These are phyloP conservation scores for Candida quercuum DNA, from an alignment of 805 yeast genomes.

Conservation along the genomic window DNA sequence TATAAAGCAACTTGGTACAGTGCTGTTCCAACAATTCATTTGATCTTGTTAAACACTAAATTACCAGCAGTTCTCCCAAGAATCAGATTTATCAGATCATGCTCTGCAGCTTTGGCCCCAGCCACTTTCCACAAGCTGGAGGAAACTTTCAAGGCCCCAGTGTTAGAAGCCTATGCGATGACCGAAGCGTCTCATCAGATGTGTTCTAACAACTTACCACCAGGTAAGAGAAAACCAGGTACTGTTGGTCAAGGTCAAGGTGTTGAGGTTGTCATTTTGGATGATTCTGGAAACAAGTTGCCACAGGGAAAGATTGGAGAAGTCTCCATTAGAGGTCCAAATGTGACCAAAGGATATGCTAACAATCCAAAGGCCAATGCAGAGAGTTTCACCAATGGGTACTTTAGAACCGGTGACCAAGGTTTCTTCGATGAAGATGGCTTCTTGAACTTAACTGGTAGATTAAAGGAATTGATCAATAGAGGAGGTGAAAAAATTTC, in stretches of 20 bases:
- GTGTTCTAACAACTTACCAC: constrained; percentile 66
- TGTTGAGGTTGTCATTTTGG: constrained; percentile 54
- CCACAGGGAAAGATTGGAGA: constrained; percentile 59
- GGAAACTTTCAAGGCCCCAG: constrained; percentile 55
- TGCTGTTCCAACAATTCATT: constrained; percentile 74
- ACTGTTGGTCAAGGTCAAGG: constrained; percentile 74
- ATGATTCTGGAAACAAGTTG: constrained; percentile 40
- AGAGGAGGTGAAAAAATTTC: constrained; percentile 78
- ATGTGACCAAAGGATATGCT: constrained; percentile 68
- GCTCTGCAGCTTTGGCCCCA: constrained; percentile 69
- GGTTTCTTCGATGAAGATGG: constrained; percentile 58
- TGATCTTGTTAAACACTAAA: constrained; percentile 50
- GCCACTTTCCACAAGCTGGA: constrained; percentile 56
- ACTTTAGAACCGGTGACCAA: constrained; percentile 77
- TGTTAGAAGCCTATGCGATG: constrained; percentile 75
- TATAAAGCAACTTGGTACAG: constrained; percentile 64
- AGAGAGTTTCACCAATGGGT: constrained; percentile 56
- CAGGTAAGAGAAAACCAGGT: constrained; percentile 61
- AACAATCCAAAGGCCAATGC: constrained; percentile 67
- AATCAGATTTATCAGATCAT: constrained; percentile 64
- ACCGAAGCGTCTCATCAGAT: constrained; percentile 80
- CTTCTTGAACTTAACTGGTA: constrained; percentile 57
- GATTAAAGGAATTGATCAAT: constrained; percentile 69
- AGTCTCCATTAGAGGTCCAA: constrained; percentile 60
- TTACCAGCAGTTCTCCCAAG: constrained; percentile 46